These are phyloP conservation scores for Tricholoma matsutake DNA, from an alignment of 768 basidiomycete genomes.

Conservation along the genomic window DNA sequence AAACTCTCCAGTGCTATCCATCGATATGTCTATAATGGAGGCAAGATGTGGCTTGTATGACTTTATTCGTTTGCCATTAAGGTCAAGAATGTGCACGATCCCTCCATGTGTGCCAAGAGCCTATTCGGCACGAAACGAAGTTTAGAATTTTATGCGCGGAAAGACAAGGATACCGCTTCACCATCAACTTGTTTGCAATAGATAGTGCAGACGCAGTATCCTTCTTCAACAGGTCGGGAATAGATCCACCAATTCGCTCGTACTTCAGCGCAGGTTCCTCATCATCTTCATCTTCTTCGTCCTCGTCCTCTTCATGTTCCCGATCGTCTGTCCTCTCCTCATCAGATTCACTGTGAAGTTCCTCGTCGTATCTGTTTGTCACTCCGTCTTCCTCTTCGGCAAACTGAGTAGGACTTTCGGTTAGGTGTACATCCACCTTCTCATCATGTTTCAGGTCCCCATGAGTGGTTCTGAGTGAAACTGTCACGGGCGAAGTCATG, in stretches of 20 bases:
- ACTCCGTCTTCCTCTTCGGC: constrained; percentile 6
- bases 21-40: constrained; percentile 77
- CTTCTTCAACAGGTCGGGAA: constrained; percentile 79
- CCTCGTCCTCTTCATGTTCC: constrained; percentile 48
- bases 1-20: constrained; percentile 63
- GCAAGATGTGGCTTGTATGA: constrained; percentile 90
- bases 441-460: constrained; percentile 4
- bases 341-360: constrained; percentile 18
- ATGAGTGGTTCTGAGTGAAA: neutral
- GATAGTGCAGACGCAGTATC: constrained; percentile 85
- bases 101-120: constrained; percentile 91
- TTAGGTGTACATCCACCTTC: constrained; percentile 1
- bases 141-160: constrained; percentile 7
- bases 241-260: constrained; percentile 68
- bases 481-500: constrained; percentile 9
- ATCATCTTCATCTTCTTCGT: constrained; percentile 71
- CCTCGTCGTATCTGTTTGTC: constrained; percentile 23
- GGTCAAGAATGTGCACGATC: constrained; percentile 83
- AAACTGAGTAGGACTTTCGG: neutral
- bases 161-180: constrained; percentile 22
- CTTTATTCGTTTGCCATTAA: constrained; percentile 78
- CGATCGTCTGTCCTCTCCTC: constrained; percentile 20
- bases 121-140: constrained; percentile 36
- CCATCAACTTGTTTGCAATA: constrained; percentile 72
- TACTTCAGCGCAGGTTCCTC: constrained; percentile 94